These are phyloP conservation scores for Brassica incana DNA, from an alignment of 345 rosid species.

Conservation along the genomic window DNA sequence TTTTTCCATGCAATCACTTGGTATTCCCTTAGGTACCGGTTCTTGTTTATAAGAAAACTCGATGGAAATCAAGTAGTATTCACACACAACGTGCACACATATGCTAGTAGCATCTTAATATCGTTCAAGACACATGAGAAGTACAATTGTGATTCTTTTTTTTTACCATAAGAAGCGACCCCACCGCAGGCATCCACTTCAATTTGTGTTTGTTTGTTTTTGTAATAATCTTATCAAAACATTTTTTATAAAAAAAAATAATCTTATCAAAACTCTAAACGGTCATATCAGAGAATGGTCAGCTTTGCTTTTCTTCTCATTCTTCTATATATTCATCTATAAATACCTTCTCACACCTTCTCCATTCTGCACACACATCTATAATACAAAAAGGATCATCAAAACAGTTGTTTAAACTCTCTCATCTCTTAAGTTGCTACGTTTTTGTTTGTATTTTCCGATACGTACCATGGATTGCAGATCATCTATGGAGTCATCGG, in stretches of 20 bases:
- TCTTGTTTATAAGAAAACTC: background rate
- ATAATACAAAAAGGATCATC: background rate
- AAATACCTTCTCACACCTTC: conserved; percentile 28
- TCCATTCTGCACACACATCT: conserved; percentile 29
- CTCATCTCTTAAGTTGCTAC: background rate
- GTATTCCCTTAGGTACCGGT: background rate
- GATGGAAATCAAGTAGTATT: background rate
- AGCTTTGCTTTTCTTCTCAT: conserved; percentile 17
- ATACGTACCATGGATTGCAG: conserved; percentile 43
- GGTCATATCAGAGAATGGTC: conserved; percentile 17
- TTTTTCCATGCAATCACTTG: background rate
- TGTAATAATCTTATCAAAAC: background rate
- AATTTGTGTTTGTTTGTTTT: background rate
- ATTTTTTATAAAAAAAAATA: background rate
- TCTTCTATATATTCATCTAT: conserved; percentile 22
- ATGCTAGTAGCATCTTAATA: background rate
- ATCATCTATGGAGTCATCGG: conserved; percentile 43
- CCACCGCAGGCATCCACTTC: conserved; percentile 26
- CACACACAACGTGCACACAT: background rate
- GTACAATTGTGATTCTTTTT: conserved; percentile 17
- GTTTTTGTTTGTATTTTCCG: background rate
- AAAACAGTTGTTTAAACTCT: conserved; percentile 3
- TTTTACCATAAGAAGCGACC: conserved; percentile 15
- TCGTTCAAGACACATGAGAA: background rate
- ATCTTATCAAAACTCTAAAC: conserved; percentile 1